Conservation (phyloP, 805 yeast genomes). For the Blastobotrys mokoenaii region DNA sequence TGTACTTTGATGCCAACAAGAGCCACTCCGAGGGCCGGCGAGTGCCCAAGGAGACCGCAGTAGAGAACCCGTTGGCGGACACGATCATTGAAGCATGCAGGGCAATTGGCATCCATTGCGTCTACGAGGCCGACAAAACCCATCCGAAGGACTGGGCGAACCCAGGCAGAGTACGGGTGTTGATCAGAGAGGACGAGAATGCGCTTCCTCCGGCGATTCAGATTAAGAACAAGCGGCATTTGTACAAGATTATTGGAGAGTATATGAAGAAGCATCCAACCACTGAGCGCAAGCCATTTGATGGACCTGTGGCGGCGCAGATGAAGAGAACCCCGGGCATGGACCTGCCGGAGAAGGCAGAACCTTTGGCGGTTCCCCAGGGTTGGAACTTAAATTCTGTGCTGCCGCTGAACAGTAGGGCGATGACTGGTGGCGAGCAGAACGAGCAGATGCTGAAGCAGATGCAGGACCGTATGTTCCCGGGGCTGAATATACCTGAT, state of each 20-base stretch:
- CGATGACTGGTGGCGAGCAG: constrained; percentile 77
- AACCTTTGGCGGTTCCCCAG: constrained; percentile 63
- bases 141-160: constrained; percentile 98
- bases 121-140: constrained; percentile 55
- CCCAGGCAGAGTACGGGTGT: constrained; percentile 88
- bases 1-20: constrained; percentile 78
- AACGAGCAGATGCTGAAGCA: constrained; percentile 37
- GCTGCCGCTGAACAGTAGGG: constrained; percentile 79
- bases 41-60: constrained; percentile 59
- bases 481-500: constrained; percentile 23
- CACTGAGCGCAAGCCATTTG: constrained; percentile 51
- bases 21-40: constrained; percentile 78
- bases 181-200: constrained; percentile 45
- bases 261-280: constrained; percentile 65
- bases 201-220: constrained; percentile 10
- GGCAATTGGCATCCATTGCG: constrained; percentile 29
- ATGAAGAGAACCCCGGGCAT: constrained; percentile 13
- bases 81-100: constrained; percentile 65
- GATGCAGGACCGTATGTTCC: constrained; percentile 21
- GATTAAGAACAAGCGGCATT: constrained; percentile 51
- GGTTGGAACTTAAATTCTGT: constrained; percentile 82
- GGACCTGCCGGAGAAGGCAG: constrained; percentile 35
- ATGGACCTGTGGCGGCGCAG: constrained; percentile 28
- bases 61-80: constrained; percentile 80
- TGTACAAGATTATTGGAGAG: constrained; percentile 51